A percentile compares a stretch with the other conserved stretches of the same genome.
These are phyloP conservation scores for Leishmania tropica DNA, from an alignment of 208 protist species.

Conservation along the genomic window DNA sequence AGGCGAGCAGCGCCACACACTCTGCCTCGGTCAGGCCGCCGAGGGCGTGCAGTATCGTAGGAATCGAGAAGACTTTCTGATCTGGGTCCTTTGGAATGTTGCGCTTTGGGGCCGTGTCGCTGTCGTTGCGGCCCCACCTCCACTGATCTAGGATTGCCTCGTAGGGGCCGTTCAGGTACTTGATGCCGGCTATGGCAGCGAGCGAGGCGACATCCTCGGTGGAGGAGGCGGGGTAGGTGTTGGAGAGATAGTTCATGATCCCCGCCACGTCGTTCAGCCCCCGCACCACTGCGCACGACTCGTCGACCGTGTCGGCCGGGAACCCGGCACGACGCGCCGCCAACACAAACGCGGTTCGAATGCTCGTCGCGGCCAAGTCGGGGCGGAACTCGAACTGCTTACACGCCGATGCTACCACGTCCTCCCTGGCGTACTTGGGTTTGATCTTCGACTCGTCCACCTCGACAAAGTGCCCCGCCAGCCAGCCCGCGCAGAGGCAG, in stretches of 20 bases:
- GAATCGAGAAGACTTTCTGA: conserved; percentile 42
- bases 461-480: conserved; percentile 68
- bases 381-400: conserved; percentile 84
- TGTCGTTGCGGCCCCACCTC: conserved; percentile 88
- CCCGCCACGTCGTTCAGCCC: conserved; percentile 78
- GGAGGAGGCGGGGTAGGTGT: conserved; percentile 45
- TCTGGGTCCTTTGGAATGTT: conserved; percentile 38
- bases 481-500: conserved; percentile 70
- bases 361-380: conserved; percentile 74
- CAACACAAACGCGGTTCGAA: conserved; percentile 81
- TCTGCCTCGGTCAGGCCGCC: conserved; percentile 78
- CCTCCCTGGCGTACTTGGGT: conserved; percentile 59
- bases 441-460: conserved; percentile 80
- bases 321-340: conserved; percentile 81
- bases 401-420: conserved; percentile 53
- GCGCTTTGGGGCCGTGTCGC: conserved; percentile 48
- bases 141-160: conserved; percentile 54
- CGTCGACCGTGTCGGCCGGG: conserved; percentile 56
- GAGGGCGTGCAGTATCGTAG: conserved; percentile 59
- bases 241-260: conserved; percentile 65
- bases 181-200: conserved; percentile 66
- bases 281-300: conserved; percentile 76
- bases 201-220: conserved; percentile 78
- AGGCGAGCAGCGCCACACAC: conserved; percentile 83
- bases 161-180: conserved; percentile 72